Evolutionary conservation across 1,284 basidiomycete genomes (phyloP).

Genomic region (Cryptococcus amylolentus): DNA sequence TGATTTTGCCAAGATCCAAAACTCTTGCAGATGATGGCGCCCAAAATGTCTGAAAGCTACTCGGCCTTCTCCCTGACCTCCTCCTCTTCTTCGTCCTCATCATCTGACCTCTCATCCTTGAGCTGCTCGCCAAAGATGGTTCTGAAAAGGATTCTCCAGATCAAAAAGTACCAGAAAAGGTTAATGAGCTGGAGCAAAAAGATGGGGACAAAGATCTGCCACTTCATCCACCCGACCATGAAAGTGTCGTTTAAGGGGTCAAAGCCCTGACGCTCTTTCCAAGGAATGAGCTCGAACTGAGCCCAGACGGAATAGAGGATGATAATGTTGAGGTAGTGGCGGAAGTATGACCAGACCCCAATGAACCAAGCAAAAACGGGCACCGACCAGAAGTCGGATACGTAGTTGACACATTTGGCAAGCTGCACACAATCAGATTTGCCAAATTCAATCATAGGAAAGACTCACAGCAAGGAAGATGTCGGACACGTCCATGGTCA

Average conservation of each 20-base stretch:
- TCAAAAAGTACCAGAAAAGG: slow-evolving; percentile 84
- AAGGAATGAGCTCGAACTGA: slow-evolving; percentile 71
- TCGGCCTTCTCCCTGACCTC: slow-evolving; percentile 52
- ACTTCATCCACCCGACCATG: slow-evolving; percentile 73
- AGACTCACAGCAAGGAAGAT: slow-evolving; percentile 72
- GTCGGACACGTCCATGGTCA: slow-evolving; percentile 97
- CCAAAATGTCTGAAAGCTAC: background rate
- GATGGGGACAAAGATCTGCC: slow-evolving; percentile 74
- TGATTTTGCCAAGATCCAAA: too few relatives aligned
- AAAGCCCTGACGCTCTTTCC: slow-evolving; percentile 54
- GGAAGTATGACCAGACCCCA: slow-evolving; percentile 86
- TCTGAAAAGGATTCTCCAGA: slow-evolving; percentile 63
- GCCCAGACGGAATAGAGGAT: slow-evolving; percentile 86
- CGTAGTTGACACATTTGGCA: slow-evolving; percentile 83
- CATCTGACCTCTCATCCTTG: slow-evolving; percentile 53
- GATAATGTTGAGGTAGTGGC: slow-evolving; percentile 83
- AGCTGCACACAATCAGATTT: slow-evolving; percentile 52
- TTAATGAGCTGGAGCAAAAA: slow-evolving; percentile 75
- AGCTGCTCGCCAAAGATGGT: slow-evolving; percentile 38
- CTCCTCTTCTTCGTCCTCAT: slow-evolving; percentile 48
- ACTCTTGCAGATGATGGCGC: too few relatives aligned
- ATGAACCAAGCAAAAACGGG: slow-evolving; percentile 68
- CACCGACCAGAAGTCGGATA: slow-evolving; percentile 65
- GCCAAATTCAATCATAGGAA: background rate
- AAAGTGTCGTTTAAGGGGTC: slow-evolving; percentile 64